A percentile compares a stretch with the other conserved stretches of the same genome.
phyloP scores from a whole-genome alignment of 768 basidiomycete species.

The Leccinum subgranulosum region DNA sequence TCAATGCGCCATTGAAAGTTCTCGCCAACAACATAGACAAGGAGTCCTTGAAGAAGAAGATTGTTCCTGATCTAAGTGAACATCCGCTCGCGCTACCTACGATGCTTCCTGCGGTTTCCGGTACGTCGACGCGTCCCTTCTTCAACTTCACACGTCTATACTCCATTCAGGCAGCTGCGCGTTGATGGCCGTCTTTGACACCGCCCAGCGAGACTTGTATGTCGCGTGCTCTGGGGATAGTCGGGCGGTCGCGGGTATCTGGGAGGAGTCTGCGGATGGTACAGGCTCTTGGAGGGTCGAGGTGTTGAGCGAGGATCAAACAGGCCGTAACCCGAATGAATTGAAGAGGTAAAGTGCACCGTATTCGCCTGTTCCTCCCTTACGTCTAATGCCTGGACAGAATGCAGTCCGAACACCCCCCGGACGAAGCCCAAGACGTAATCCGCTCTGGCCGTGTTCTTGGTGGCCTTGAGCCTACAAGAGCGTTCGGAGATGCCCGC shows the following conservation, averaged over 20 bases:
- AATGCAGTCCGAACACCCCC: constrained; percentile 80
- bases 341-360: constrained; percentile 60
- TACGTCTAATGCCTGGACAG: constrained; percentile 34
- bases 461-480: constrained; percentile 82
- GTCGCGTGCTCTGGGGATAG: constrained; percentile 93
- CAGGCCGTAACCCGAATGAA: constrained; percentile 87
- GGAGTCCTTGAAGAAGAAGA: constrained; percentile 46
- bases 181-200: constrained; percentile 83
- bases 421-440: constrained; percentile 67
- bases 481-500: constrained; percentile 85
- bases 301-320: constrained; percentile 95
- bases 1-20: constrained; percentile 72
- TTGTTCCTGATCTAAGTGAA: constrained; percentile 61
- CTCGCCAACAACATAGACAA: constrained; percentile 57
- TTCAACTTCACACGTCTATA: constrained; percentile 8
- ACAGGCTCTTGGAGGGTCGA: constrained; percentile 86
- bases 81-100: constrained; percentile 67
- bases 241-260: constrained; percentile 92
- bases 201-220: constrained; percentile 76
- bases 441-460: constrained; percentile 80
- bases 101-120: constrained; percentile 84
- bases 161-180: constrained; percentile 76
- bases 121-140: constrained; percentile 29
- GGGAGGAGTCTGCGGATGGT: constrained; percentile 65
- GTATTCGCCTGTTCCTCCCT: background rate